Conservation (phyloP, 768 basidiomycete genomes). For the Lactarius indigo region DNA sequence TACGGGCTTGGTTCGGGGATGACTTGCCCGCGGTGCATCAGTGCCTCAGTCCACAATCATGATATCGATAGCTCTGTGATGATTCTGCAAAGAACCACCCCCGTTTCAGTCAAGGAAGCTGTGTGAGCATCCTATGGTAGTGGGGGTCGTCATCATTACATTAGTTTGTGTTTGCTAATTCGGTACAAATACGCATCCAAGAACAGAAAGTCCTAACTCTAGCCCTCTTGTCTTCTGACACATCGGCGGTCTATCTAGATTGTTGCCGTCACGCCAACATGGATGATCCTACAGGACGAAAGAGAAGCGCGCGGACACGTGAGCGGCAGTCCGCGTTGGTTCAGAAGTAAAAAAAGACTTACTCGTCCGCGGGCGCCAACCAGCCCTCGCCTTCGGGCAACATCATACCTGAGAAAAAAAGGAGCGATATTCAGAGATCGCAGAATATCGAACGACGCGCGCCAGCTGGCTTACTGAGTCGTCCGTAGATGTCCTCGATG, state of each 20-base stretch:
- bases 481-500: conserved; percentile 61
- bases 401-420: conserved; percentile 42
- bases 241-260: neutral
- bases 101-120: neutral
- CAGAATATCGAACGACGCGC: neutral
- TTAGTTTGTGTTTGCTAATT: neutral
- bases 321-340: neutral
- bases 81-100: neutral
- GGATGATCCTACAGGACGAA: conserved; percentile 14
- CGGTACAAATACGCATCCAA: neutral
- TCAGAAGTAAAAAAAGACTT: neutral
- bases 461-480: conserved; percentile 41
- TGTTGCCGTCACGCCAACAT: conserved; percentile 17
- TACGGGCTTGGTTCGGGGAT: no score
- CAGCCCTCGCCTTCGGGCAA: conserved; percentile 62
- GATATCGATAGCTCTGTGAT: neutral
- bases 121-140: no score
- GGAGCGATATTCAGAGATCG: neutral
- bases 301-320: neutral
- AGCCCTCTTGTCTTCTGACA: neutral
- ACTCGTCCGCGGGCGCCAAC: conserved; percentile 57
- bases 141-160: neutral
- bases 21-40: no score
- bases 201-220: neutral
- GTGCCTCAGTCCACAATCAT: no score